Base-by-base conservation (phyloP, 2,329 filamentous ascomycete genomes). In the Penicillium sp. region DNA sequence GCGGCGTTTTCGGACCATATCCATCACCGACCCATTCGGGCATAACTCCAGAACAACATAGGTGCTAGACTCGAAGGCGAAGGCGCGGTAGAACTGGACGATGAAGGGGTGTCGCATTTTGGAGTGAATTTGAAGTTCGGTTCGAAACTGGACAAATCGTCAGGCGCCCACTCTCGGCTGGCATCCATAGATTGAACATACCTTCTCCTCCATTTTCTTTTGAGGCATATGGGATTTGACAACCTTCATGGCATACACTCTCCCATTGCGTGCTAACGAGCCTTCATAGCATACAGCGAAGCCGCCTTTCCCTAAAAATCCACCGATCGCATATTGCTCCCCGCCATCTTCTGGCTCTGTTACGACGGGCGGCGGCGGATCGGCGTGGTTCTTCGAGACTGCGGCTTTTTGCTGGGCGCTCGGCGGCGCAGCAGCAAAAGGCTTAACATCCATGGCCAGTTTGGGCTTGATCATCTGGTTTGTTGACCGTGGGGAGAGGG, bases 51-150 rank as follows among this genome's bases (percentile, higher is more conserved):
- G 82, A 44, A 97, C 90, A 46, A 99, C 89, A 67, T 96, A 99
- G 54, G 94, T 97, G 72, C 88, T 92, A 60, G 85, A 87, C 62
- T 91, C 83, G 73, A 92, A 96, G 11, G 92, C 89, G 71, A 99
- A 99, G 32, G 94, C 94, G 64, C 93, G 87, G 67, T 96, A 86
- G 73, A 99, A 99, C 65, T 93, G 89, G 59, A 99, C 94, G 62
- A 99, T 93, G 72, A 97, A 96, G 49, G 90, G 89, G 70, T 99
- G 94, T 54, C 88, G 87, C 86, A 99, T 93, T 72, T 97, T 99
- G 42, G 94, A 97, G 77, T 99, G 94, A 57, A 99, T 97, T 75
- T 97, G 93, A 6, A 99, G 84, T 74, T 99, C 94, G 2, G 86
- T 87, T 52, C 86, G 83, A 71, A 89, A 89, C 85, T 88, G 60